Conservation (phyloP, 2,329 filamentous ascomycete species). For the Rhinocladiella mackenziei region DNA sequence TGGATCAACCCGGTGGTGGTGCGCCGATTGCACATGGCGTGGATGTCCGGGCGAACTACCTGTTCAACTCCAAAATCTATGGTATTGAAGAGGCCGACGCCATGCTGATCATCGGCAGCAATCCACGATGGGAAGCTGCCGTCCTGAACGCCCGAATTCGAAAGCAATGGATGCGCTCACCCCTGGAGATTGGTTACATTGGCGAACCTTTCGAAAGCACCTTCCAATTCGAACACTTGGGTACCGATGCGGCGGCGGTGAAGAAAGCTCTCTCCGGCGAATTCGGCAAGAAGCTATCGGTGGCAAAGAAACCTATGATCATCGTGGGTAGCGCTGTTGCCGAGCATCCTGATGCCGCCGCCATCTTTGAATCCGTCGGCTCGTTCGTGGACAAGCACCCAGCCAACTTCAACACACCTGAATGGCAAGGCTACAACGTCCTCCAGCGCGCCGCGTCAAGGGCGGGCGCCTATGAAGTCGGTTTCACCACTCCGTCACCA, state of each 20-base stretch:
- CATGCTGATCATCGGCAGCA: conserved; percentile 89
- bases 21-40: conserved; percentile 85
- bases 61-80: conserved; percentile 93
- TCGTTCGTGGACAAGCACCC: conserved; percentile 91
- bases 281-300: conserved; percentile 88
- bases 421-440: conserved; percentile 98
- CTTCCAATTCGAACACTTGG: conserved; percentile 91
- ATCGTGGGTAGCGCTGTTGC: conserved; percentile 88
- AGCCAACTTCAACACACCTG: conserved; percentile 75
- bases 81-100: conserved; percentile 91
- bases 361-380: conserved; percentile 87
- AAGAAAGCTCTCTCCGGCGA: conserved; percentile 80
- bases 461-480: conserved; percentile 89
- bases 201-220: conserved; percentile 90
- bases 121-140: conserved; percentile 90
- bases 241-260: conserved; percentile 70
- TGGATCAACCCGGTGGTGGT: conserved; percentile 82
- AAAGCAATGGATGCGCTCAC: conserved; percentile 95
- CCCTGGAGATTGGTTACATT: conserved; percentile 86
- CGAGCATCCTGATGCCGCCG: conserved; percentile 86
- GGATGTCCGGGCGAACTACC: conserved; percentile 89
- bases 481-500: conserved; percentile 81
- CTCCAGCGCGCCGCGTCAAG: conserved; percentile 90
- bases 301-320: conserved; percentile 92
- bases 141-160: conserved; percentile 94